Evolutionary conservation across 306 rosid genomes (phyloP).

Genomic region (Mimosa pudica): DNA sequence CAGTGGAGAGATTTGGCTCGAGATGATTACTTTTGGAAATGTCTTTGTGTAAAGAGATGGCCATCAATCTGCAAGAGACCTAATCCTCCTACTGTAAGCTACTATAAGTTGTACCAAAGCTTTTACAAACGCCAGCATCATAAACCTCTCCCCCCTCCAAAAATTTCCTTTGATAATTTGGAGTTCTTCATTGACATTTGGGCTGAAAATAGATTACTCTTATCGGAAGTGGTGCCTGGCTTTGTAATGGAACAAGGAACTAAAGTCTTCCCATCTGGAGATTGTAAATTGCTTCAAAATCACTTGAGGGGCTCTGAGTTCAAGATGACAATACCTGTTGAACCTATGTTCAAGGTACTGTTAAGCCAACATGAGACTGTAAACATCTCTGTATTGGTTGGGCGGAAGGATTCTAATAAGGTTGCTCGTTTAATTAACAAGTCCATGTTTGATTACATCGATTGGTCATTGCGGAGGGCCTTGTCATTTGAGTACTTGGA

Average conservation of each 20-base stretch:
- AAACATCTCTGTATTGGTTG: constrained; percentile 78
- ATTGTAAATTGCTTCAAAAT: constrained; percentile 61
- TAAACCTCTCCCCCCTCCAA: constrained; percentile 76
- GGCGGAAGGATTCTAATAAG: constrained; percentile 76
- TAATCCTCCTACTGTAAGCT: constrained; percentile 58
- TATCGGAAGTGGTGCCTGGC: constrained; percentile 84
- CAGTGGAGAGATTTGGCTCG: constrained; percentile 80
- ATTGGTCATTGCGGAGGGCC: constrained; percentile 71
- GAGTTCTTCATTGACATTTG: constrained; percentile 91
- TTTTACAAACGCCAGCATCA: constrained; percentile 61
- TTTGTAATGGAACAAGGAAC: constrained; percentile 56
- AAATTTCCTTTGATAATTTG: constrained; percentile 79
- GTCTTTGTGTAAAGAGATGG: constrained; percentile 86
- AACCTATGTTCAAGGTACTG: constrained; percentile 76
- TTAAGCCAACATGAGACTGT: constrained; percentile 63
- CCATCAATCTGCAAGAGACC: constrained; percentile 88
- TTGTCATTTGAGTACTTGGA: constrained; percentile 88
- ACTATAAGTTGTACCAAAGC: constrained; percentile 64
- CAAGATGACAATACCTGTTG: constrained; percentile 79
- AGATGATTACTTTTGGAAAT: constrained; percentile 95
- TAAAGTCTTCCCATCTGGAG: constrained; percentile 55
- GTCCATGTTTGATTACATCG: constrained; percentile 78
- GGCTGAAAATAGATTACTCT: constrained; percentile 63
- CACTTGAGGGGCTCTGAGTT: constrained; percentile 64
- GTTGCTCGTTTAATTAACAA: constrained; percentile 75